Evolutionary conservation across 1,284 basidiomycete species (phyloP), one percentile per base, ranked within the genome.

Genomic region (Boletellus dicymbophilus): DNA sequence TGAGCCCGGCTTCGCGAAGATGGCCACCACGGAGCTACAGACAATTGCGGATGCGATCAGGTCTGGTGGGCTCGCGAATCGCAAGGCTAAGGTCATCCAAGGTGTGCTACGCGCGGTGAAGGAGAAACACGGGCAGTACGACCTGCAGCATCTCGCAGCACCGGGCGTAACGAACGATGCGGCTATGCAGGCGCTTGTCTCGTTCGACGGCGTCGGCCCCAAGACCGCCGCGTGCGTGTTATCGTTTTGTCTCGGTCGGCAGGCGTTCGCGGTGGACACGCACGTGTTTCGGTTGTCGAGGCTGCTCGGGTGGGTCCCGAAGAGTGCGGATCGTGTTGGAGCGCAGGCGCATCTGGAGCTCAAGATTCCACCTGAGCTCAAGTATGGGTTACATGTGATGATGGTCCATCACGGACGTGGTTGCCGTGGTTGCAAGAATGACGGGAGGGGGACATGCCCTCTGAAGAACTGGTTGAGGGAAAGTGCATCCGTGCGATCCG

Each of bases 191-290:
- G 84, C 84, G 56, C 73, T 90, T 18, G 75, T 87, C n/a, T 75
- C 78, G 6, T 85, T 84, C 55, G 72, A 81, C 38, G 86, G 87
- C 0, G 85, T 92, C 4, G 89, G 90, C 1, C 84, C 86, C 2
- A 92, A 92, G 70, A 90, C 88, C 0, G 88, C 88, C 1, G 82
- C 82, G 6, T 92, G 90, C 59, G 88, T 91, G 0, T 66, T 89
- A 15, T 73, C 90, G n/a, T 90, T 92, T 64, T 88, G 86, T 61
- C 73, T 92, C 20, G 83, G 82, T 1, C 71, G 88, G 15, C 77
- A 85, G 49, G 82, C 82, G 1, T 90, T 92, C 61, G 87, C 90
- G 0, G 88, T 91, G 44, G 88, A 92, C 61, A 91, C 88, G 25
- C 84, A 87, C 58, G 82, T 89, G 28, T 85, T 79, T 61, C 74